Conservation (phyloP, 1,284 basidiomycete species). For the Baeospora myosura region DNA sequence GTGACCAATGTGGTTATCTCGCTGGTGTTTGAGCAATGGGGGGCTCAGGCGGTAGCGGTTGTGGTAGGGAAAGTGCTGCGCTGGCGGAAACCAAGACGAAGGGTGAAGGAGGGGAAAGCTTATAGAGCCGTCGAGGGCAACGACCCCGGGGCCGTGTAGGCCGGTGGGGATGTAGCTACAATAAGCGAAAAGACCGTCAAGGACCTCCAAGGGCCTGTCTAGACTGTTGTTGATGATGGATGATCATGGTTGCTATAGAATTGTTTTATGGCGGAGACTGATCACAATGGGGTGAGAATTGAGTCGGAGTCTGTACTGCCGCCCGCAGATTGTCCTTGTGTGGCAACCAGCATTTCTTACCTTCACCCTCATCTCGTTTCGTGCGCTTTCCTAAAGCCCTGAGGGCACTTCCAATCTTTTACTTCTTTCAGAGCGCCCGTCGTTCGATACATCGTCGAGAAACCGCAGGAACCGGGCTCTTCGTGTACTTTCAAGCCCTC, state of each 20-base stretch:
- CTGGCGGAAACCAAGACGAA: conserved; percentile 37
- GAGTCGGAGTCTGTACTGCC: too few relatives aligned
- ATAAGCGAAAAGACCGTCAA: too few relatives aligned
- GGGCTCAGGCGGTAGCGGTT: conserved; percentile 52
- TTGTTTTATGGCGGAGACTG: too few relatives aligned
- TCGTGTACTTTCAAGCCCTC: conserved; percentile 22
- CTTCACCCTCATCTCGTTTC: conserved; percentile 14
- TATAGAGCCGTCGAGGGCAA: conserved; percentile 72
- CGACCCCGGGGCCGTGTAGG: conserved; percentile 30
- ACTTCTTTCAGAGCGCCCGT: conserved; percentile 25
- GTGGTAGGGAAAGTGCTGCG: conserved; percentile 43
- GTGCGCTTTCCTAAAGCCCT: conserved; percentile 33
- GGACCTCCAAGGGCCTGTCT: too few relatives aligned
- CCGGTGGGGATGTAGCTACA: too few relatives aligned
- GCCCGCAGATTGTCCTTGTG: not conserved
- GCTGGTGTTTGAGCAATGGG: conserved; percentile 78
- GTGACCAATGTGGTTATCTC: conserved; percentile 70
- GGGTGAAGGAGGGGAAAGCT: conserved; percentile 51
- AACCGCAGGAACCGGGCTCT: conserved; percentile 51
- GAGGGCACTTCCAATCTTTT: conserved; percentile 53
- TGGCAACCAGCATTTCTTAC: not conserved
- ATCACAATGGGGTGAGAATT: too few relatives aligned
- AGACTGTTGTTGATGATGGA: too few relatives aligned
- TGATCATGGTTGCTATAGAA: not conserved
- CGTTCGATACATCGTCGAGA: conserved; percentile 31